Conservation (phyloP, 805 yeast genomes). For the Wickerhamomyces silvicola region DNA sequence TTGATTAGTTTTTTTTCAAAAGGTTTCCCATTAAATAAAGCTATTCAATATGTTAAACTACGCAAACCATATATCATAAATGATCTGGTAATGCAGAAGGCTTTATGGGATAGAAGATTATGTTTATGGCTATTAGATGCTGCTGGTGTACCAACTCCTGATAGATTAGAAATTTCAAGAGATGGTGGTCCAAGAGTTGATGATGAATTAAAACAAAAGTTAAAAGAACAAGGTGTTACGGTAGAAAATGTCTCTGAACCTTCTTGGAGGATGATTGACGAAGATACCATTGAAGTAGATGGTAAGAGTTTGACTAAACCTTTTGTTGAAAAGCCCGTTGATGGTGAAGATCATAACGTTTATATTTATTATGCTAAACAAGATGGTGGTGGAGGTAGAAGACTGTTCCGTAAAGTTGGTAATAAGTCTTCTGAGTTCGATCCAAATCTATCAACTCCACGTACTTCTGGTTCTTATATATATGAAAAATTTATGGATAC, state of each 20-base stretch:
- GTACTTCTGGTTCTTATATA: constrained; percentile 86
- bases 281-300: constrained; percentile 71
- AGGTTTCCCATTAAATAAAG: constrained; percentile 95
- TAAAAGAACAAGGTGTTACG: constrained; percentile 55
- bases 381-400: constrained; percentile 96
- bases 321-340: constrained; percentile 96
- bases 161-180: constrained; percentile 79
- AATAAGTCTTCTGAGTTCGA: constrained; percentile 96
- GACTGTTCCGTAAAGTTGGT: constrained; percentile 91
- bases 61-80: constrained; percentile 87
- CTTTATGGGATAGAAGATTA: constrained; percentile 94
- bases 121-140: constrained; percentile 75
- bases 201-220: constrained; percentile 52
- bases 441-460: constrained; percentile 62
- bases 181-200: constrained; percentile 95
- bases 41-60: constrained; percentile 80
- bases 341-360: constrained; percentile 97
- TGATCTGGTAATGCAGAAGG: constrained; percentile 85
- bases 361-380: constrained; percentile 82
- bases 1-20: constrained; percentile 88
- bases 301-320: constrained; percentile 77
- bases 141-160: constrained; percentile 85
- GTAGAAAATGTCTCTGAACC: constrained; percentile 50
- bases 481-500: constrained; percentile 97
- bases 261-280: constrained; percentile 80